These are phyloP conservation scores for Cyberlindnera nakhonratchasimensis DNA, from an alignment of 805 yeast genomes.

Conservation along the genomic window DNA sequence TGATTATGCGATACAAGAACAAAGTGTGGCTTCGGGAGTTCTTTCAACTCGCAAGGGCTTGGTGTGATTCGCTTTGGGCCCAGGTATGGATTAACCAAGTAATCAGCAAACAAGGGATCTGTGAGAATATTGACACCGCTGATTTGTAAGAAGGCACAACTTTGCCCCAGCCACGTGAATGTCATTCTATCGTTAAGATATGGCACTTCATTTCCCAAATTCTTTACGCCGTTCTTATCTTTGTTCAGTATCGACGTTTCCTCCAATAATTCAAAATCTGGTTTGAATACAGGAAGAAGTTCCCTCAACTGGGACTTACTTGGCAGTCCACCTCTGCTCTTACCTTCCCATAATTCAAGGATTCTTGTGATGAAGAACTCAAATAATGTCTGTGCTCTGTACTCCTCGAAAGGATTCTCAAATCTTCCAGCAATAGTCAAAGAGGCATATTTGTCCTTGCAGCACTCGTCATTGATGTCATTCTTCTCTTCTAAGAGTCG, in stretches of 20 bases:
- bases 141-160: constrained; percentile 73
- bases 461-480: constrained; percentile 1
- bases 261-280: constrained; percentile 35
- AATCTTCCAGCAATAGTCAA: constrained; percentile 68
- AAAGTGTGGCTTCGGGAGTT: constrained; percentile 65
- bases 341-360: constrained; percentile 61
- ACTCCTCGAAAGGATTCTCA: constrained; percentile 89
- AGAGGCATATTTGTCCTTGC: constrained; percentile 37
- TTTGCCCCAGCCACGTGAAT: constrained; percentile 92
- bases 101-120: constrained; percentile 77
- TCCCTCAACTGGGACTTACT: constrained; percentile 43
- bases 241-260: constrained; percentile 16
- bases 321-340: constrained; percentile 60
- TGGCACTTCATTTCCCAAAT: constrained; percentile 30
- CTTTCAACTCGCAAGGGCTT: constrained; percentile 63
- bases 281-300: constrained; percentile 56
- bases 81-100: constrained; percentile 53
- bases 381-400: constrained; percentile 82
- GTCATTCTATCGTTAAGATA: constrained; percentile 45
- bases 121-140: constrained; percentile 73
- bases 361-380: constrained; percentile 78
- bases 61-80: constrained; percentile 87
- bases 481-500: constrained; percentile 3
- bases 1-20: constrained; percentile 89
- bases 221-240: constrained; percentile 3